Percentiles rank a stretch among this genome's conserved stretches.
phyloP scores from a whole-genome alignment of 2,329 filamentous ascomycete genomes.

The Neofusicoccum kwambonambiense region DNA sequence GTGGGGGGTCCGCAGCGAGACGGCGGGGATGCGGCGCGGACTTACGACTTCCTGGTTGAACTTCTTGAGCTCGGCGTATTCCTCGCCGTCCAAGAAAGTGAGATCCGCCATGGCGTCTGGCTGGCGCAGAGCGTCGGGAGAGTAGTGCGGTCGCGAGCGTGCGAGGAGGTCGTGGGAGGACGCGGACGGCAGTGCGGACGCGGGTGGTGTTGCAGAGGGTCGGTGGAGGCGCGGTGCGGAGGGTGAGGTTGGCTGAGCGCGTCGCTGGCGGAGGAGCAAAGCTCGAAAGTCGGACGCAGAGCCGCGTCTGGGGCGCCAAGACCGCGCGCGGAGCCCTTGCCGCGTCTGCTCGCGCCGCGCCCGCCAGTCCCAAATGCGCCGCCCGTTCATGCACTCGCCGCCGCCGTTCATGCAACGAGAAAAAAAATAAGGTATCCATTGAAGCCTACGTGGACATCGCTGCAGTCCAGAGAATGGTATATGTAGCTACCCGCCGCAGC shows the following conservation, averaged over 20 bases:
- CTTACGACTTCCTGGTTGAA: conserved; percentile 75
- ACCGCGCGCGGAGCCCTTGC: not conserved
- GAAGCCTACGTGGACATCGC: conserved; percentile 11
- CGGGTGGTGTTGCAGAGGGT: not conserved
- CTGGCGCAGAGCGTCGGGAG: not conserved
- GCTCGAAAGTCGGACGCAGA: not conserved
- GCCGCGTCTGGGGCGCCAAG: not conserved
- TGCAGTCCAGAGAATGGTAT: conserved; percentile 14
- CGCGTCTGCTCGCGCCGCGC: not conserved
- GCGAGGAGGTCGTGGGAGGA: not conserved
- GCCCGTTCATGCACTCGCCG: too few relatives aligned
- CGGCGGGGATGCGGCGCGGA: conserved; percentile 23
- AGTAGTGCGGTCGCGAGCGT: not conserved
- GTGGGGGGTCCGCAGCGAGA: not conserved
- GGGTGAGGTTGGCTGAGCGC: not conserved
- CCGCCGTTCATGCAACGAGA: not conserved
- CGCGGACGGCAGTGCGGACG: not conserved
- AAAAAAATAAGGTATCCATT: conserved; percentile 6
- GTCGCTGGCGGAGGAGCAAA: not conserved
- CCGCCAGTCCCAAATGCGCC: not conserved
- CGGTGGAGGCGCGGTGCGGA: not conserved
- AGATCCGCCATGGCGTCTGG: conserved; percentile 19
- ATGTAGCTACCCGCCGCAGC: conserved; percentile 8
- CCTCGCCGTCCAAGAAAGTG: conserved; percentile 70
- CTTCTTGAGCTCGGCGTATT: conserved; percentile 78